A percentile compares a stretch with the other conserved stretches of the same genome.
Conservation (phyloP, 2,329 filamentous ascomycete species). For the Stemphylium vesicarium region DNA sequence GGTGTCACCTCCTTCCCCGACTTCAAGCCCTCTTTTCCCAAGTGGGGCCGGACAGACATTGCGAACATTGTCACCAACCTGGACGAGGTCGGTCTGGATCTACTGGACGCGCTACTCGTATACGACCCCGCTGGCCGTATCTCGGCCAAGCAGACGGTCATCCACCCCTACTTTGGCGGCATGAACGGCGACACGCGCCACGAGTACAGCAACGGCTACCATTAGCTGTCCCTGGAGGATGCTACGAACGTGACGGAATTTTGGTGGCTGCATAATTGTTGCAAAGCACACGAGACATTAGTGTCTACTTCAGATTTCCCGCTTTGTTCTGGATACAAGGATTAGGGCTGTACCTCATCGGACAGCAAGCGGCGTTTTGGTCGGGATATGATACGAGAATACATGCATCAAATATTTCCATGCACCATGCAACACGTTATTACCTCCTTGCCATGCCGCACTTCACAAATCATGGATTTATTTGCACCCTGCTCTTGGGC, state of each 20-base stretch:
- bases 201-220: constrained; percentile 51
- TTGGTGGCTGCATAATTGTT: constrained; percentile 29
- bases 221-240: constrained; percentile 31
- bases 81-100: constrained; percentile 73
- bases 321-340: constrained; percentile 29
- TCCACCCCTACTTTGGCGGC: constrained; percentile 79
- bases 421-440: neutral
- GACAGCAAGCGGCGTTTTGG: constrained; percentile 33
- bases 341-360: constrained; percentile 21
- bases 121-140: constrained; percentile 88
- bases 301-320: constrained; percentile 20
- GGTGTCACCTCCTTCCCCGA: constrained; percentile 94
- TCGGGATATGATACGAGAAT: constrained; percentile 19
- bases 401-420: constrained; percentile 6
- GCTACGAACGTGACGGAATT: constrained; percentile 39
- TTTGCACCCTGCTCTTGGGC: constrained; percentile 11
- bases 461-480: neutral
- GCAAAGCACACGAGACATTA: constrained; percentile 10
- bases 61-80: constrained; percentile 72
- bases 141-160: constrained; percentile 85
- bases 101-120: constrained; percentile 74
- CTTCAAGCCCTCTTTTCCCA: constrained; percentile 90
- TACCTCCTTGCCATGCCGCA: neutral
- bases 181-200: constrained; percentile 45
- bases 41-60: constrained; percentile 78